Evolutionary conservation across 108 stramenopile genomes (phyloP).

Genomic region (Skeletonema marinoi): DNA sequence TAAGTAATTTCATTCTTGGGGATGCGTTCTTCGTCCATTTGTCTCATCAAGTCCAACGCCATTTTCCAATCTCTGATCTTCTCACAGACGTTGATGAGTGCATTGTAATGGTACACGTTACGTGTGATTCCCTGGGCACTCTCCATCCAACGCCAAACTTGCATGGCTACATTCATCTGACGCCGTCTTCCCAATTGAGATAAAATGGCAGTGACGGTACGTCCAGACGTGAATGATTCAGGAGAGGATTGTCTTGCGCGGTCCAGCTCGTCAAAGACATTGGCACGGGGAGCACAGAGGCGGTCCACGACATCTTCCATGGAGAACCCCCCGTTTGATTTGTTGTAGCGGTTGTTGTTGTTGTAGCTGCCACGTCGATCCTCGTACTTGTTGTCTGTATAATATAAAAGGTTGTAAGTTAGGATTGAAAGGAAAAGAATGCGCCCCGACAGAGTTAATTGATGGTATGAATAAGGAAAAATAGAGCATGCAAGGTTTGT

Average conservation of each 20-base stretch:
- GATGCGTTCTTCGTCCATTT: slow-evolving; percentile 77
- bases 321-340: slow-evolving; percentile 33
- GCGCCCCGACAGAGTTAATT: slow-evolving; percentile 3
- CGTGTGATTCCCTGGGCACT: slow-evolving; percentile 48
- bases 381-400: slow-evolving; percentile 4
- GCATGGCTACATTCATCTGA: slow-evolving; percentile 63
- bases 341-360: slow-evolving; percentile 14
- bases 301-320: slow-evolving; percentile 69
- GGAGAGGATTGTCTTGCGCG: slow-evolving; percentile 46
- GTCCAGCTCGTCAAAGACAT: slow-evolving; percentile 67
- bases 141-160: slow-evolving; percentile 82
- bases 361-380: not conserved
- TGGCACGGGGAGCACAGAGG: slow-evolving; percentile 51
- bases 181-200: slow-evolving; percentile 71
- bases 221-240: slow-evolving; percentile 68
- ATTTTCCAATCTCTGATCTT: slow-evolving; percentile 70
- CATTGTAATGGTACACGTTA: slow-evolving; percentile 83
- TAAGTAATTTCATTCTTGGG: slow-evolving; percentile 88
- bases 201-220: slow-evolving; percentile 77
- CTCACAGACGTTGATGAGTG: slow-evolving; percentile 83
- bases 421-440: not conserved
- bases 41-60: slow-evolving; percentile 69
- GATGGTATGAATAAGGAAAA: not conserved
- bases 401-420: not conserved
- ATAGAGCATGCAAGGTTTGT: not conserved